These are phyloP conservation scores for Coprinopsis sp. DNA, from an alignment of 768 basidiomycete species.

Conservation along the genomic window DNA sequence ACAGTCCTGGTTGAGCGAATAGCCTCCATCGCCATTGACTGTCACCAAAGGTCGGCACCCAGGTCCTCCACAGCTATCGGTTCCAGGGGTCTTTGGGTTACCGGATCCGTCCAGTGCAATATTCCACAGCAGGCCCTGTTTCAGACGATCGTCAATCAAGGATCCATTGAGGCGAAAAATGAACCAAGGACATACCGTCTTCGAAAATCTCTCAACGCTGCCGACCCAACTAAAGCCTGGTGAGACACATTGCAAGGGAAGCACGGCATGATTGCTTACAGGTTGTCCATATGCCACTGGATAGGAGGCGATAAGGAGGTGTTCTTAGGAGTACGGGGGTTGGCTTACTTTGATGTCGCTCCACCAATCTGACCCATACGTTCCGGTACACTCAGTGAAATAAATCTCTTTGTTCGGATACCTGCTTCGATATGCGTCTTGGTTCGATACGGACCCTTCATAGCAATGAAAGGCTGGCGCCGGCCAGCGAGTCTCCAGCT, in stretches of 20 bases:
- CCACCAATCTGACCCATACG: conserved; percentile 73
- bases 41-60: conserved; percentile 67
- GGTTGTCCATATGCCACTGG: conserved; percentile 67
- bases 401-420: conserved; percentile 54
- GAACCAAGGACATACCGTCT: conserved; percentile 36
- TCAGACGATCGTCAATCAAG: conserved; percentile 14
- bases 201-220: conserved; percentile 23
- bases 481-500: conserved; percentile 50
- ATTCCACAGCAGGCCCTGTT: conserved; percentile 68
- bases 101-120: conserved; percentile 61
- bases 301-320: not conserved
- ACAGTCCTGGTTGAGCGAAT: conserved; percentile 73
- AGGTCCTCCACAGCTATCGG: conserved; percentile 52
- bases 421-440: conserved; percentile 50
- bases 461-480: conserved; percentile 77
- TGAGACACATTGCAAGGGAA: not conserved
- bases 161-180: not conserved
- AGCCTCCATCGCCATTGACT: conserved; percentile 59
- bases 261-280: conserved; percentile 23
- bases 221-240: conserved; percentile 28
- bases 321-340: not conserved
- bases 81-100: conserved; percentile 60
- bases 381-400: conserved; percentile 64
- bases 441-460: conserved; percentile 45
- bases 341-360: conserved; percentile 61